A percentile compares a stretch with the other conserved stretches of the same genome.
Evolutionary conservation across 1,284 basidiomycete genomes (phyloP).

Genomic region (Serendipita sp.): DNA sequence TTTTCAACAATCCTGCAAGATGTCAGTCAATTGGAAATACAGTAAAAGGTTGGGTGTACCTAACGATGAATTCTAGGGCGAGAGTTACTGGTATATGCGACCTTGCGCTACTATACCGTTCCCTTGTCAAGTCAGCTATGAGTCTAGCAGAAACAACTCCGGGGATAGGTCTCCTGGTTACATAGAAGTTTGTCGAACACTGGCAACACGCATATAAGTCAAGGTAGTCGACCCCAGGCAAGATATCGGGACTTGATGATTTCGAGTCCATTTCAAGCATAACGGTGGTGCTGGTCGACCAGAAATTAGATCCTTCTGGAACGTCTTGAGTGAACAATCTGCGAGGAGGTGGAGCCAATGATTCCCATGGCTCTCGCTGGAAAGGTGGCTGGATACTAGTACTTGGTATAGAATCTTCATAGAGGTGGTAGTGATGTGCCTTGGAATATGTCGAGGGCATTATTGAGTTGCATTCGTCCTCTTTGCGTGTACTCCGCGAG

Average conservation of each 20-base stretch:
- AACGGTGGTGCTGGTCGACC: constrained; percentile 9
- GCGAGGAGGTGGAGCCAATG: not conserved
- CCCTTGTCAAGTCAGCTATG: constrained; percentile 29
- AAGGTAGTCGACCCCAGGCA: constrained; percentile 42
- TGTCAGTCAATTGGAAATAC: not conserved
- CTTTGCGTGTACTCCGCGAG: constrained; percentile 36
- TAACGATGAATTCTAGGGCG: constrained; percentile 53
- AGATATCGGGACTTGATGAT: constrained; percentile 19
- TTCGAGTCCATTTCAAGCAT: constrained; percentile 24
- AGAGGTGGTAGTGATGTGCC: constrained; percentile 68
- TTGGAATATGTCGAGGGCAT: constrained; percentile 35
- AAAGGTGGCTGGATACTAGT: constrained; percentile 49
- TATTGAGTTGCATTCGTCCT: constrained; percentile 30
- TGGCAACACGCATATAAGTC: constrained; percentile 73
- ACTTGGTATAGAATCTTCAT: constrained; percentile 50
- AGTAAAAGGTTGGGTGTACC: constrained; percentile 29
- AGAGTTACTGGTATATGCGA: constrained; percentile 30
- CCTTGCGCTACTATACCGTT: constrained; percentile 23
- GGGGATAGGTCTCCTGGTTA: constrained; percentile 45
- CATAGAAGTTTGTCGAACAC: constrained; percentile 56
- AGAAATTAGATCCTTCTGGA: constrained; percentile 34
- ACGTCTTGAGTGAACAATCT: constrained; percentile 23
- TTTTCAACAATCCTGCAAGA: constrained; percentile 28
- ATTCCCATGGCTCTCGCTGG: constrained; percentile 11
- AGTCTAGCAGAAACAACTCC: constrained; percentile 48